Conservation (phyloP, 2,329 filamentous ascomycete genomes). For the Penicillium expansum region DNA sequence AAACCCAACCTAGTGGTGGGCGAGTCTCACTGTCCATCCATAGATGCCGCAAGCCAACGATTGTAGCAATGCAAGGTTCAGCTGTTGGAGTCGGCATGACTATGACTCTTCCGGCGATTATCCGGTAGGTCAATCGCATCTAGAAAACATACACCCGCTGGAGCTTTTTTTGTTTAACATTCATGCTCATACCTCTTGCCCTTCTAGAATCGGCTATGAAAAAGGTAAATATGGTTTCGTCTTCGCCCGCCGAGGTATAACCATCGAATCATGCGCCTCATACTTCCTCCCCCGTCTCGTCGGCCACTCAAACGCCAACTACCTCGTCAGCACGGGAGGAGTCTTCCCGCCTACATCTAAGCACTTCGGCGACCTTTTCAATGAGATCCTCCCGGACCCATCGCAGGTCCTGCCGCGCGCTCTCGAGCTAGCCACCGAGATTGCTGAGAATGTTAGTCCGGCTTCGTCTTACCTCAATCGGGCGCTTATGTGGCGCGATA, state of each 20-base stretch:
- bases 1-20: slow-evolving; percentile 31
- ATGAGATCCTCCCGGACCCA: slow-evolving; percentile 58
- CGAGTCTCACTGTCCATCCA: slow-evolving; percentile 52
- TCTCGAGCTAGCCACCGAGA: slow-evolving; percentile 63
- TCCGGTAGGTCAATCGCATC: slow-evolving; percentile 34
- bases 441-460: slow-evolving; percentile 63
- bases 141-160: no score
- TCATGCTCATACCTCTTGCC: neutral
- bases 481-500: slow-evolving; percentile 63
- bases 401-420: slow-evolving; percentile 63
- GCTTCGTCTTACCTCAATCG: slow-evolving; percentile 66
- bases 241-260: slow-evolving; percentile 66
- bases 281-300: slow-evolving; percentile 71
- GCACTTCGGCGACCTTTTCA: slow-evolving; percentile 58
- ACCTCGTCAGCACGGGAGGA: slow-evolving; percentile 59
- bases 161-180: neutral
- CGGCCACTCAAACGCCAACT: slow-evolving; percentile 45
- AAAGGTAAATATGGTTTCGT: slow-evolving; percentile 70
- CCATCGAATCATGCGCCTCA: slow-evolving; percentile 69
- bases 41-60: slow-evolving; percentile 56
- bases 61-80: slow-evolving; percentile 55
- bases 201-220: slow-evolving; percentile 50
- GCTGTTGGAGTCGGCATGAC: slow-evolving; percentile 60
- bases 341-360: slow-evolving; percentile 54
- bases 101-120: slow-evolving; percentile 57